A percentile compares a stretch with the other conserved stretches of the same genome.
phyloP scores from a whole-genome alignment of 1,284 basidiomycete genomes.

The Malassezia sp. region DNA sequence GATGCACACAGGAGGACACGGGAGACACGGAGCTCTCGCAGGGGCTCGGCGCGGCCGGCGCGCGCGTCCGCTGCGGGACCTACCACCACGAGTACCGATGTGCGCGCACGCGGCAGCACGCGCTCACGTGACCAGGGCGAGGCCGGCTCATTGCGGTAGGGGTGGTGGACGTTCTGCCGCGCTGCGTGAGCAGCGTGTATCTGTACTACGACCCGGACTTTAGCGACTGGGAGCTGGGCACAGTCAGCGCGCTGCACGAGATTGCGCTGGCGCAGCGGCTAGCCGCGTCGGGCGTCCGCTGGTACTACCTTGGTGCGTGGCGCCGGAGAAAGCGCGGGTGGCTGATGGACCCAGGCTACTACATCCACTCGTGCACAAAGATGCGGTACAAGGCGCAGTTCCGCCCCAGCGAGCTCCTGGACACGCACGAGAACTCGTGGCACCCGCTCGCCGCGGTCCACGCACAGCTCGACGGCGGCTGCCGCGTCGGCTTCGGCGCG shows the following conservation, averaged over 20 bases:
- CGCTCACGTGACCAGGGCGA: constrained; percentile 50
- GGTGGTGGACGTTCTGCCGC: constrained; percentile 80
- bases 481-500: constrained; percentile 3
- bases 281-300: constrained; percentile 12
- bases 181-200: constrained; percentile 86
- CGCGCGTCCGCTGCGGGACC: constrained; percentile 18
- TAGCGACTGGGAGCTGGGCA: constrained; percentile 68
- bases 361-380: constrained; percentile 58
- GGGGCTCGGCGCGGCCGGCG: no score
- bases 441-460: neutral
- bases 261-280: constrained; percentile 26
- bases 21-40: neutral
- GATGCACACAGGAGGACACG: neutral
- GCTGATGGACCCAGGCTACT: constrained; percentile 18
- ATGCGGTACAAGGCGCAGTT: constrained; percentile 97
- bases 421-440: constrained; percentile 57
- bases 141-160: constrained; percentile 71
- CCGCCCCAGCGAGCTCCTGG: constrained; percentile 70
- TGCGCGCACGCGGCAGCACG: neutral
- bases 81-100: constrained; percentile 43
- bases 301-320: constrained; percentile 23
- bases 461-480: neutral
- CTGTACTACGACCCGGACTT: constrained; percentile 79
- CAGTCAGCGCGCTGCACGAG: constrained; percentile 47
- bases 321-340: no score